phyloP scores from a whole-genome alignment of 345 rosid genomes.

The Hibiscus mutabilis region DNA sequence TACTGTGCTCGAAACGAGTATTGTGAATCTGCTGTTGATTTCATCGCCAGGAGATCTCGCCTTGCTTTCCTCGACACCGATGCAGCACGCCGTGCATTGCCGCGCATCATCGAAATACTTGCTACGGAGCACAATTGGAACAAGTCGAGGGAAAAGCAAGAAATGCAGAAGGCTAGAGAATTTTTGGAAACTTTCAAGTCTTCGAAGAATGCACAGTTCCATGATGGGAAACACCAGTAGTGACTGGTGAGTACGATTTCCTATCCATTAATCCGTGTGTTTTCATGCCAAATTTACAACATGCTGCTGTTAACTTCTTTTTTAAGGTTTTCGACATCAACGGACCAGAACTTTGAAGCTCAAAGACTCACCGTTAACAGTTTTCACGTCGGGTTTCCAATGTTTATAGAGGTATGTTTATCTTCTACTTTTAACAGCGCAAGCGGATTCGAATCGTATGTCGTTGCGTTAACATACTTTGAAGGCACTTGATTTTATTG shows the following conservation, averaged over 20 bases:
- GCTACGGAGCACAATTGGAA: slow-evolving; percentile 77
- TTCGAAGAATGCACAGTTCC: slow-evolving; percentile 85
- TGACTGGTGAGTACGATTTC: slow-evolving; percentile 9
- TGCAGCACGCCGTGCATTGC: slow-evolving; percentile 80
- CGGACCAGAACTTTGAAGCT: slow-evolving; percentile 10
- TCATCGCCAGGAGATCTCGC: slow-evolving; percentile 79
- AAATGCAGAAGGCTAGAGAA: slow-evolving; percentile 49
- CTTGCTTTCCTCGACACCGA: slow-evolving; percentile 95
- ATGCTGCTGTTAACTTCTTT: background rate
- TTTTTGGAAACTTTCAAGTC: slow-evolving; percentile 90
- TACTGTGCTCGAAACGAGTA: slow-evolving; percentile 58
- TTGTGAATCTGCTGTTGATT: too few species aligned
- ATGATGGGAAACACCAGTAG: slow-evolving; percentile 78
- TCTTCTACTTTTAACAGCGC: background rate
- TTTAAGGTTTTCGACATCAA: slow-evolving; percentile 12
- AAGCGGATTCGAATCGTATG: background rate
- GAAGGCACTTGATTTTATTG: slow-evolving; percentile 4
- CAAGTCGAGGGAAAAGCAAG: slow-evolving; percentile 57
- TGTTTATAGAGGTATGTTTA: background rate
- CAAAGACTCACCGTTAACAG: background rate
- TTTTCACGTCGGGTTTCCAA: too few species aligned
- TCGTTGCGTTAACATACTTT: background rate
- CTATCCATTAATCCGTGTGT: background rate
- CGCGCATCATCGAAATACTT: slow-evolving; percentile 67
- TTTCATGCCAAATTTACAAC: background rate